Evolutionary conservation across 306 rosid genomes (phyloP), one percentile per base, ranked within the genome.

Genomic region (Citrullus mucosospermus): DNA sequence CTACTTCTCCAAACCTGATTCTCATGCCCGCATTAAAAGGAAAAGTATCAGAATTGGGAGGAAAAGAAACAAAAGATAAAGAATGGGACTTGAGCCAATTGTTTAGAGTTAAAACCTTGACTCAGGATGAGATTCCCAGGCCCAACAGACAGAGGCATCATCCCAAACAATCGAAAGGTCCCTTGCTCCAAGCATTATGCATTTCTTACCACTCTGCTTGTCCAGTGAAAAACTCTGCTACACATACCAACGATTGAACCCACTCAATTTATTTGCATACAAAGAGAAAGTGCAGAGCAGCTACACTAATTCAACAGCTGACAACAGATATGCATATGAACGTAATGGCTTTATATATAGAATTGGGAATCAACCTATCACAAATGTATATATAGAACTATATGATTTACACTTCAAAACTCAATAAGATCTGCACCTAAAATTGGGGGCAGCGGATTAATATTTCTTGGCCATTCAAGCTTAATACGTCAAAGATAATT

Each of bases 131-230:
- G 78, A 43, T 62, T 46, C 68, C 82, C 82, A 80, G 62, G 54
- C 15, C 82, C 82, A 80, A 41, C 72, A 58, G 34, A 14, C 1
- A 39, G 78, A 53, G 51, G 72, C 72, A 50, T 44, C 36, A 36
- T 70, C 56, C 82, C 78, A 80, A 39, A 71, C 25, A 59, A 72
- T 72, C 6, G 56, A 58, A 7, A 80, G 61, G 25, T 80, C 78
- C 82, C 78, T 80, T 57, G 82, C 82, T 34, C 75, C 78, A 34
- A 71, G 71, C 18, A 80, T 72, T 58, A 62, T 16, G 56, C 74
- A 80, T 48, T 80, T 80, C 82, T 80, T 80, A 48, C 82, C 82
- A 80, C 63, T 80, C n/a, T 22, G 15, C 46, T 32, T 58, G 17
- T 80, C 82, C 54, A 80, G 60, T 44, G 69, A 34, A 32, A 80